phyloP scores from a whole-genome alignment of 2,329 filamentous ascomycete species.

The Fusarium staphyleae region DNA sequence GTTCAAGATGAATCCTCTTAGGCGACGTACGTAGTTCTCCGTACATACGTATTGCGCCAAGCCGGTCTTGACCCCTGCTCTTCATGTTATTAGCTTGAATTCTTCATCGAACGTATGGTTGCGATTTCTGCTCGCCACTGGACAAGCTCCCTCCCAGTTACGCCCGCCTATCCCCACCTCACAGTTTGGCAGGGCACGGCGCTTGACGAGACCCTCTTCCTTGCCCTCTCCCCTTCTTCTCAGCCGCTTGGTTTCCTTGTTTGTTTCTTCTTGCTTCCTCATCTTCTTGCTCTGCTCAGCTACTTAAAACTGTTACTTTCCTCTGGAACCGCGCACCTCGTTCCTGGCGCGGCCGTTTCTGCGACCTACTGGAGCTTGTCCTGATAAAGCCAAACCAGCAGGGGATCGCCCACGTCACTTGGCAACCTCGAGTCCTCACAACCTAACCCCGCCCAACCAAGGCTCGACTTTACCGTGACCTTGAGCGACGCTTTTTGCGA shows the following conservation, averaged over 20 bases:
- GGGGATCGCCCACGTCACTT: constrained; percentile 25
- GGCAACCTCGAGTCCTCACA: constrained; percentile 17
- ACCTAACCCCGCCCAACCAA: constrained; percentile 37
- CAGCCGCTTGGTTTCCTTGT: constrained; percentile 1
- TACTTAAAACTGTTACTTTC: not conserved
- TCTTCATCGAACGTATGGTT: too few relatives aligned
- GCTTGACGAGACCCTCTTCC: constrained; percentile 27
- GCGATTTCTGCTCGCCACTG: not conserved
- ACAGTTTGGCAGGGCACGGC: constrained; percentile 9
- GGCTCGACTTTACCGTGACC: not conserved
- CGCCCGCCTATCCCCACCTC: not conserved
- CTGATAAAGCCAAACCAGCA: constrained; percentile 20
- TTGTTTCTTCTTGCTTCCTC: constrained; percentile 9
- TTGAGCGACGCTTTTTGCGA: not conserved
- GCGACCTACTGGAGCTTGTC: constrained; percentile 39
- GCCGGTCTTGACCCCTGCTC: constrained; percentile 1
- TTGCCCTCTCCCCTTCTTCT: constrained; percentile 3
- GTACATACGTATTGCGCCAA: not conserved
- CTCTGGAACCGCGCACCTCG: constrained; percentile 17
- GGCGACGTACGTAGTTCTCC: too few relatives aligned
- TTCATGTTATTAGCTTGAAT: not conserved
- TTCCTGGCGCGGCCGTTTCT: constrained; percentile 43
- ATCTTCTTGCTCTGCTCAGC: not conserved
- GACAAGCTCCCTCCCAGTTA: constrained; percentile 20
- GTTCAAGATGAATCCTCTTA: too few relatives aligned